Conservation (phyloP, 805 yeast genomes). For the Zygotorulaspora chibaensis region DNA sequence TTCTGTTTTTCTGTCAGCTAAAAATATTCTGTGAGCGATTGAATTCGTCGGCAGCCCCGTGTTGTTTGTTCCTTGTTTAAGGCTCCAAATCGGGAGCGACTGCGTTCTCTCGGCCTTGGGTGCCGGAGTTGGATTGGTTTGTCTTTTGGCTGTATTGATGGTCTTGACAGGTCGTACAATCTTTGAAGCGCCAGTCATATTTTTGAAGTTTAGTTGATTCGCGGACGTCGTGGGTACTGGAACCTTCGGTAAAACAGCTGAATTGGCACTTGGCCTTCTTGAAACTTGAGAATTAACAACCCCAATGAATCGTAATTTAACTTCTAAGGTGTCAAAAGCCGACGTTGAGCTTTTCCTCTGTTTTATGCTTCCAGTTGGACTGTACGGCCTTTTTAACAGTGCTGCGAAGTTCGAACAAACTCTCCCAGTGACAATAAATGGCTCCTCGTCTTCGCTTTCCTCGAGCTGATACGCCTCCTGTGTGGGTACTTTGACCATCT, state of each 20-base stretch:
- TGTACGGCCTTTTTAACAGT: conserved; percentile 28
- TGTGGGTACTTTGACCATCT: conserved; percentile 10
- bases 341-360: conserved; percentile 4
- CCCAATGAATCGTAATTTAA: conserved; percentile 32
- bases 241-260: conserved; percentile 5
- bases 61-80: conserved; percentile 15
- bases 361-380: conserved; percentile 16
- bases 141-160: conserved; percentile 22
- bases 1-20: conserved; percentile 33
- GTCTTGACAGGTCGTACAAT: conserved; percentile 13
- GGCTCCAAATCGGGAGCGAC: conserved; percentile 40
- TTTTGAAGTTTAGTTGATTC: background rate
- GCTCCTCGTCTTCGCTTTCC: conserved; percentile 22
- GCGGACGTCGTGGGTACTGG: background rate
- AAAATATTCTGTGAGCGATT: conserved; percentile 33
- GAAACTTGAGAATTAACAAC: conserved; percentile 16
- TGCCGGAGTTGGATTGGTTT: conserved; percentile 43
- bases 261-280: conserved; percentile 8
- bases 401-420: conserved; percentile 37
- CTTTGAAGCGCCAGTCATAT: conserved; percentile 1
- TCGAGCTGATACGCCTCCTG: conserved; percentile 15
- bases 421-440: conserved; percentile 31
- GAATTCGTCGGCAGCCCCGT: conserved; percentile 27
- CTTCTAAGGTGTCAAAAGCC: conserved; percentile 31
- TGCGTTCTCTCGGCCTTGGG: conserved; percentile 45